Percentiles rank a stretch among this genome's conserved stretches.
These are phyloP conservation scores for Dillenia turbinata DNA, from an alignment of 164 flowering plant genomes.

Conservation along the genomic window DNA sequence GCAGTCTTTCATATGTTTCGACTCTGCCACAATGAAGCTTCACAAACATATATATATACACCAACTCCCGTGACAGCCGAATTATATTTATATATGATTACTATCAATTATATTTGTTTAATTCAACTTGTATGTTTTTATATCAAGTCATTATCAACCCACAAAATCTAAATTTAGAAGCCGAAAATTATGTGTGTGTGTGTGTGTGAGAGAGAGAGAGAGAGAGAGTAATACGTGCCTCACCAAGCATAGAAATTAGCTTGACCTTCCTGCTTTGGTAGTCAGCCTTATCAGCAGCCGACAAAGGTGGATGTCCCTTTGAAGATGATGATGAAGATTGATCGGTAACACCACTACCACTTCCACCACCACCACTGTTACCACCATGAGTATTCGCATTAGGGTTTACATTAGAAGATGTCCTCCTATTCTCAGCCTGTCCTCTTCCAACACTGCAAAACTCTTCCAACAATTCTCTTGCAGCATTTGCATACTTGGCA, in stretches of 20 bases:
- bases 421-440: slow-evolving; percentile 27
- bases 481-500: slow-evolving; percentile 70
- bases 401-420: slow-evolving; percentile 33
- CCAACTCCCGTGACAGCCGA: too few species aligned
- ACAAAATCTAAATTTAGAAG: too few species aligned
- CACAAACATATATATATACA: too few species aligned
- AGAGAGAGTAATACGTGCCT: slow-evolving; percentile 58
- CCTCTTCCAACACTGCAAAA: slow-evolving; percentile 91
- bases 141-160: too few species aligned
- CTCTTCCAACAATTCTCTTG: slow-evolving; percentile 84
- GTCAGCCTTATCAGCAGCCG: slow-evolving; percentile 75
- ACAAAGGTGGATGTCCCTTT: slow-evolving; percentile 55
- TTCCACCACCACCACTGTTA: slow-evolving; percentile 24
- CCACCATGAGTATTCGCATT: slow-evolving; percentile 29
- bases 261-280: slow-evolving; percentile 93
- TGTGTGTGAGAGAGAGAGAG: slow-evolving; percentile 10
- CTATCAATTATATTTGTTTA: too few species aligned
- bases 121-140: too few species aligned
- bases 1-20: too few species aligned
- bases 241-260: slow-evolving; percentile 88
- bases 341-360: background rate
- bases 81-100: too few species aligned
- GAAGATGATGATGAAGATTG: slow-evolving; percentile 44
- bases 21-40: too few species aligned
- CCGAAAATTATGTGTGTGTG: background rate